A percentile compares a stretch with the other conserved stretches of the same genome.
These are phyloP conservation scores for Clathrospora elynae DNA, from an alignment of 2,329 filamentous ascomycete species.

Conservation along the genomic window DNA sequence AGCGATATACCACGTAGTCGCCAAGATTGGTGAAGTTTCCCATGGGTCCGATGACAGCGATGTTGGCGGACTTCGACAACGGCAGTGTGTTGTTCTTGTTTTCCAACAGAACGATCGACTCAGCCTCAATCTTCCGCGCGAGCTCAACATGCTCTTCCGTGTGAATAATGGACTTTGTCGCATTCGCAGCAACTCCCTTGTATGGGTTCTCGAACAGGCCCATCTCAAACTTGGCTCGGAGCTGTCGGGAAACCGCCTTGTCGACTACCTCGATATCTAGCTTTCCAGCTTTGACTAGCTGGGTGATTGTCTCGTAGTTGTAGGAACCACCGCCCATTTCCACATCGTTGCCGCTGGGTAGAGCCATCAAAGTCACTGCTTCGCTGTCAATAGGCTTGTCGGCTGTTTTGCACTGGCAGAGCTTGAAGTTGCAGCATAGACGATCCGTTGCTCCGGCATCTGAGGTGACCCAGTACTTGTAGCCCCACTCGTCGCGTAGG, in stretches of 20 bases:
- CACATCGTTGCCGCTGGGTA: constrained; percentile 72
- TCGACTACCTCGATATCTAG: constrained; percentile 66
- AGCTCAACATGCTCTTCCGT: constrained; percentile 63
- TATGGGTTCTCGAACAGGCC: constrained; percentile 75
- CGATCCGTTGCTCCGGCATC: constrained; percentile 75
- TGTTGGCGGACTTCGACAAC: constrained; percentile 66
- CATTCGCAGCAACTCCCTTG: constrained; percentile 59
- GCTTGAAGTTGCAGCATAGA: constrained; percentile 66
- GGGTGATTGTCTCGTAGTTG: constrained; percentile 68
- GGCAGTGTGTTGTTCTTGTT: constrained; percentile 70
- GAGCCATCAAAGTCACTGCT: constrained; percentile 65
- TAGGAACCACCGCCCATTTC: constrained; percentile 79
- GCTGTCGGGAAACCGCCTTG: constrained; percentile 67
- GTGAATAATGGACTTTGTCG: constrained; percentile 66
- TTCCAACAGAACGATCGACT: constrained; percentile 75
- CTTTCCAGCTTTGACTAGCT: constrained; percentile 65
- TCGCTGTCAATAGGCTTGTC: constrained; percentile 65
- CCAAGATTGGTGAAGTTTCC: constrained; percentile 65
- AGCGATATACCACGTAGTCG: constrained; percentile 71
- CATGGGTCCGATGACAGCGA: constrained; percentile 78
- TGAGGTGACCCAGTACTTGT: constrained; percentile 68
- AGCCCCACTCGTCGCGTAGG: constrained; percentile 73
- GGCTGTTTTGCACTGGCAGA: constrained; percentile 58
- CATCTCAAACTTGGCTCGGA: constrained; percentile 70
- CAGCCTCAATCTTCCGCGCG: constrained; percentile 68